phyloP scores from a whole-genome alignment of 371 early-diverging fungal species.

The Mortierella sp. region DNA sequence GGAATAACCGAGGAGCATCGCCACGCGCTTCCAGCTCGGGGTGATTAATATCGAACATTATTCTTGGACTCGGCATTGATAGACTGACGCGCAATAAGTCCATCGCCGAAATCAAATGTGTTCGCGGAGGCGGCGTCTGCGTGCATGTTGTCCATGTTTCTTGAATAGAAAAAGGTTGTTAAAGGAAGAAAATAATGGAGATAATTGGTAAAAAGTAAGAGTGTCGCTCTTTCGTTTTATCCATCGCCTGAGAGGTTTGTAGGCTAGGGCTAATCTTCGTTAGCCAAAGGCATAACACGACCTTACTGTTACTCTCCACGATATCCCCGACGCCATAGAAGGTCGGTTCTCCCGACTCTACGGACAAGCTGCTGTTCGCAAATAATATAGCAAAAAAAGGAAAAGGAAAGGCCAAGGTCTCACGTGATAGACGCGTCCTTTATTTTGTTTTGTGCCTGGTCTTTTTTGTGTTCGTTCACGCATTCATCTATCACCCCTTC shows the following conservation, averaged over 20 bases:
- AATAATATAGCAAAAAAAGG: no score
- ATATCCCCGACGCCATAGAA: no score
- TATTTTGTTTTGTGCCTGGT: constrained; percentile 12
- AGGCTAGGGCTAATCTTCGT: no score
- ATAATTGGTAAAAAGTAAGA: neutral
- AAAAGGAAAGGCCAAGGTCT: neutral
- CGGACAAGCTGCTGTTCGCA: no score
- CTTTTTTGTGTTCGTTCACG: neutral
- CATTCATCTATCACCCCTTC: neutral
- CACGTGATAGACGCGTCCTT: constrained; percentile 12
- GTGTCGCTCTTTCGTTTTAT: neutral
- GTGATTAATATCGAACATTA: constrained; percentile 20
- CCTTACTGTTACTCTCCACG: no score
- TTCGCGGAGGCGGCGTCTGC: neutral
- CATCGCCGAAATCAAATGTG: constrained; percentile 15
- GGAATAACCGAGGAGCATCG: constrained; percentile 16
- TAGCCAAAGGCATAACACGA: no score
- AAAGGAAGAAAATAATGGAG: neutral
- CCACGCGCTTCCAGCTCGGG: constrained; percentile 24
- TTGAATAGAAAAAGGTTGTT: neutral
- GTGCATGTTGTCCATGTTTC: neutral
- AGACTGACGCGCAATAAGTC: constrained; percentile 27
- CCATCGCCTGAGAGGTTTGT: no score
- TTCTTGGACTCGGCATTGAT: constrained; percentile 10
- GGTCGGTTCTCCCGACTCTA: no score